phyloP scores from a whole-genome alignment of 257 asterid genomes.

The Marsdenia floribunda region DNA sequence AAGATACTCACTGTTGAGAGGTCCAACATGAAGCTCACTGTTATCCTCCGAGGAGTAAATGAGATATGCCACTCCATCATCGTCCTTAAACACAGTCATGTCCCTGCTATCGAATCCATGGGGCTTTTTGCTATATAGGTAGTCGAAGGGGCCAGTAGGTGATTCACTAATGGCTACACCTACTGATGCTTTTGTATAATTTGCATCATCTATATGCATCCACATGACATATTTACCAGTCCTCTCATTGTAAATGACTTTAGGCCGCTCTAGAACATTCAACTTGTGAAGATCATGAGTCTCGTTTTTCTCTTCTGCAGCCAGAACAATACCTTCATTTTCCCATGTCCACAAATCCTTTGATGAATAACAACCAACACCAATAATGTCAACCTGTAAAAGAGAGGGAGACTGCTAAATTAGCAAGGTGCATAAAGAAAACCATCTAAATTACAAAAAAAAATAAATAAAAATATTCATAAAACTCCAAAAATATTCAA shows the following conservation, averaged over 20 bases:
- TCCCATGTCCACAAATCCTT: conserved; percentile 93
- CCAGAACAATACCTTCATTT: conserved; percentile 85
- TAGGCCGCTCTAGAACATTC: conserved; percentile 92
- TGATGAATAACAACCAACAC: conserved; percentile 96
- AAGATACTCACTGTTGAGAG: conserved; percentile 53
- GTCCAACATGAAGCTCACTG: conserved; percentile 81
- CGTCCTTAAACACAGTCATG: conserved; percentile 94
- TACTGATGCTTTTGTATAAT: conserved; percentile 86
- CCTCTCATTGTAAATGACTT: conserved; percentile 77
- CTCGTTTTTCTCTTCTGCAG: conserved; percentile 61
- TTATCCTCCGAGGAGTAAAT: conserved; percentile 86
- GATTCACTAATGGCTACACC: conserved; percentile 71
- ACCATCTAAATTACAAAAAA: neutral
- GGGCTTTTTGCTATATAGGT: conserved; percentile 77
- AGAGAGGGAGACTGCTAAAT: conserved; percentile 6
- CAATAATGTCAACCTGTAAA: conserved; percentile 86
- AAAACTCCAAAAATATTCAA: neutral
- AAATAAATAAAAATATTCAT: neutral
- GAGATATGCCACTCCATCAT: conserved; percentile 66
- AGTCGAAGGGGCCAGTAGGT: conserved; percentile 77
- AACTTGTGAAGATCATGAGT: conserved; percentile 79
- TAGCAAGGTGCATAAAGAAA: neutral
- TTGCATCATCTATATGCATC: conserved; percentile 92
- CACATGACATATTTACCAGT: conserved; percentile 80
- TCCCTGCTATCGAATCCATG: conserved; percentile 92